Conservation (phyloP, 768 basidiomycete species). For the Rhizopogon sp. region DNA sequence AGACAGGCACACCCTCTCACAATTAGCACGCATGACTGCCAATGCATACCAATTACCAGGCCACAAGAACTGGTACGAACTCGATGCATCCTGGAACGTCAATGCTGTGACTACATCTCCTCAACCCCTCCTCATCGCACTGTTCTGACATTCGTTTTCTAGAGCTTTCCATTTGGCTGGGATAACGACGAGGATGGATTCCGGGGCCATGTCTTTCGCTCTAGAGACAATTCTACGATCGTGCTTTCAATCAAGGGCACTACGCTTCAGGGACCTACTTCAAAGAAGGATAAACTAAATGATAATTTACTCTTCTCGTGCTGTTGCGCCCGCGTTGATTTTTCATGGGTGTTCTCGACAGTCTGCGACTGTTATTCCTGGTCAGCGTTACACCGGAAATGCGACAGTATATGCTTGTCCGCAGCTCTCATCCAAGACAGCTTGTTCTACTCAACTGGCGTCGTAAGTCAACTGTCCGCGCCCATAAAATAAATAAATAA, state of each 20-base stretch:
- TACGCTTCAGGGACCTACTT: conserved; percentile 78
- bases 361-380: conserved; percentile 81
- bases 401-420: conserved; percentile 78
- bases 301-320: conserved; percentile 89
- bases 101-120: conserved; percentile 30
- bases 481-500: neutral
- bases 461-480: conserved; percentile 43
- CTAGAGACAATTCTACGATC: conserved; percentile 73
- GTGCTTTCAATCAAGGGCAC: conserved; percentile 91
- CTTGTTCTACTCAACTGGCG: conserved; percentile 87
- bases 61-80: conserved; percentile 73
- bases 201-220: conserved; percentile 84
- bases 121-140: neutral
- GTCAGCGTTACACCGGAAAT: conserved; percentile 53
- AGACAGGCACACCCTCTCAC: conserved; percentile 73
- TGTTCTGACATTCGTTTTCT: conserved; percentile 5
- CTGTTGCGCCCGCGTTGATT: conserved; percentile 87
- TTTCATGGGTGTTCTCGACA: conserved; percentile 79
- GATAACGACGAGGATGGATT: conserved; percentile 67
- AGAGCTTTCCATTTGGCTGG: conserved; percentile 84
- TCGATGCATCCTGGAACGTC: conserved; percentile 68
- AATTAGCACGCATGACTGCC: conserved; percentile 82
- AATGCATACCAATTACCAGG: conserved; percentile 84
- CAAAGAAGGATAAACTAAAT: conserved; percentile 89
- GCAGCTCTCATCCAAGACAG: conserved; percentile 82